These are phyloP conservation scores for Coemansia furcata DNA, from an alignment of 192 early-diverging fungal species.

Conservation along the genomic window DNA sequence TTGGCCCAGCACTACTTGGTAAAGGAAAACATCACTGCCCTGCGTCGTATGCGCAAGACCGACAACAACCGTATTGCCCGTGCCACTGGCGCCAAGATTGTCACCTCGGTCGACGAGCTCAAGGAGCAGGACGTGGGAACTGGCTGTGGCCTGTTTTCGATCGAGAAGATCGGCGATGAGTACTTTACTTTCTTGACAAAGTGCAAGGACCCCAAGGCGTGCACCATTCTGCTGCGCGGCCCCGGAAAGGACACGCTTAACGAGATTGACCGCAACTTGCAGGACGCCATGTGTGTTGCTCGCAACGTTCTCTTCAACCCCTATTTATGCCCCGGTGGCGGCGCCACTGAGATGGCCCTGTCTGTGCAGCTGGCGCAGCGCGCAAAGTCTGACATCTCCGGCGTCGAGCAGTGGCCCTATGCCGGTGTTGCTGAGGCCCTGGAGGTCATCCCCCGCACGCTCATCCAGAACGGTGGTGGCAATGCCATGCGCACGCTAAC, in stretches of 20 bases:
- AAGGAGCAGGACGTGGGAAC: constrained; percentile 96
- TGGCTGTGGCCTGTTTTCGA: constrained; percentile 86
- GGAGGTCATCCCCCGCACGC: constrained; percentile 97
- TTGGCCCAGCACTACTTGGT: constrained; percentile 97
- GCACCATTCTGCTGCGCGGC: constrained; percentile 95
- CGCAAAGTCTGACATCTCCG: constrained; percentile 79
- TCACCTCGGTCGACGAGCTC: constrained; percentile 95
- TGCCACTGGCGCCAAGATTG: constrained; percentile 94
- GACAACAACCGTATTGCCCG: constrained; percentile 99
- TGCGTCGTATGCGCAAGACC: constrained; percentile 96
- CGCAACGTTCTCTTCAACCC: constrained; percentile 98
- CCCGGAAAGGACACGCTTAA: constrained; percentile 97
- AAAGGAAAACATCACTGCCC: constrained; percentile 96
- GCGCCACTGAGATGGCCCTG: constrained; percentile 97
- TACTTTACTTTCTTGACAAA: constrained; percentile 96
- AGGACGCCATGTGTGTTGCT: constrained; percentile 98
- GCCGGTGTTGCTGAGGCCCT: constrained; percentile 90
- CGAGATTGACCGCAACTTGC: constrained; percentile 98
- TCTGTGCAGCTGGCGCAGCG: constrained; percentile 85
- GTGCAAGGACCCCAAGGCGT: constrained; percentile 97
- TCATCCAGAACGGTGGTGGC: constrained; percentile 98
- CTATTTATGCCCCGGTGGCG: constrained; percentile 90
- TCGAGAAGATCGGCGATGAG: constrained; percentile 99
- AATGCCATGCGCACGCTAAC: constrained; percentile 97
- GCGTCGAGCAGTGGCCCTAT: constrained; percentile 97